Evolutionary conservation across 306 rosid species (phyloP).

Genomic region (Mimosa pudica): DNA sequence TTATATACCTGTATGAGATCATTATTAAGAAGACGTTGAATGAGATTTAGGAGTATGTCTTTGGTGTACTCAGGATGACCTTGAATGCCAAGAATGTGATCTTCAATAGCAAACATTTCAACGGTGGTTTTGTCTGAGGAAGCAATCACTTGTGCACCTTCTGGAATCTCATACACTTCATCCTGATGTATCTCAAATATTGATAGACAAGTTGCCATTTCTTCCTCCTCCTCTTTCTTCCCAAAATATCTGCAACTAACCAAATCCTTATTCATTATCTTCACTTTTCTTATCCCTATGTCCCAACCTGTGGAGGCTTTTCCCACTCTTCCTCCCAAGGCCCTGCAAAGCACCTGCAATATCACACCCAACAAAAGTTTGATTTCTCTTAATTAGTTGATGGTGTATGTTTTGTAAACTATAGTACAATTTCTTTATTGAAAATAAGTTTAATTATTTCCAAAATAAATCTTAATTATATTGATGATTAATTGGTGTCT

Average conservation of each 20-base stretch:
- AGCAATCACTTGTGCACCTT: slow-evolving; percentile 62
- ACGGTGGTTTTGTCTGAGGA: slow-evolving; percentile 68
- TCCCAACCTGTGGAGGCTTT: slow-evolving; percentile 68
- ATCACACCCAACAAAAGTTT: neutral
- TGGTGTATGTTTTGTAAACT: too few species aligned
- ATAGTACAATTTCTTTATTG: too few species aligned
- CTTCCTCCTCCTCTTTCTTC: neutral
- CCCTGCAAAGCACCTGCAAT: slow-evolving; percentile 63
- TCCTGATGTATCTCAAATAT: slow-evolving; percentile 69
- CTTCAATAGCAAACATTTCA: slow-evolving; percentile 62
- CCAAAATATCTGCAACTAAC: slow-evolving; percentile 24
- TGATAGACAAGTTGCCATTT: slow-evolving; percentile 46
- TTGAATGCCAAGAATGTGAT: slow-evolving; percentile 68
- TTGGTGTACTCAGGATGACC: slow-evolving; percentile 73
- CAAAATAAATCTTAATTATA: neutral
- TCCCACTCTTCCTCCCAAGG: slow-evolving; percentile 73
- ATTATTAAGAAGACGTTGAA: slow-evolving; percentile 54
- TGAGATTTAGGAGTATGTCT: slow-evolving; percentile 58
- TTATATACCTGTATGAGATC: slow-evolving; percentile 51
- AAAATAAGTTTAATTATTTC: too few species aligned
- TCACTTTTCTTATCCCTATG: slow-evolving; percentile 59
- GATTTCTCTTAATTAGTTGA: too few species aligned
- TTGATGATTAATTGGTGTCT: neutral
- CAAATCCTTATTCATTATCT: slow-evolving; percentile 41
- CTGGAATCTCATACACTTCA: slow-evolving; percentile 68